Conservation (phyloP, 805 yeast species). For the Isabelozyma gotoi region DNA sequence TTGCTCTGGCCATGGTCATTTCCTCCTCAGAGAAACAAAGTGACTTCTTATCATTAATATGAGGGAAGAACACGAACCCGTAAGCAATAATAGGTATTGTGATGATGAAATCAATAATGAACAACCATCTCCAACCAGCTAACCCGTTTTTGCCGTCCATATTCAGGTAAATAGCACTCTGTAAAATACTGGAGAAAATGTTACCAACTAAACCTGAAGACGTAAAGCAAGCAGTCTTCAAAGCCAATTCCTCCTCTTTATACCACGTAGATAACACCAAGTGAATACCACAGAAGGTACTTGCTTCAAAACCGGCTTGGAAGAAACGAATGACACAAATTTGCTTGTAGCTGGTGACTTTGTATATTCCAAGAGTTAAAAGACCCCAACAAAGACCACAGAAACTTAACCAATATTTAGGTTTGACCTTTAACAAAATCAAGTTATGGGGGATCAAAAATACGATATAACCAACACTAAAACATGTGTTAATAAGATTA, state of each 20-base stretch:
- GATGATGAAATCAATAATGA: conserved; percentile 58
- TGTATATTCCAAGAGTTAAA: conserved; percentile 51
- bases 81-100: conserved; percentile 58
- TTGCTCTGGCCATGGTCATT: conserved; percentile 25
- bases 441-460: conserved; percentile 64
- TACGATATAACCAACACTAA: conserved; percentile 60
- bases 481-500: conserved; percentile 53
- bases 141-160: conserved; percentile 49
- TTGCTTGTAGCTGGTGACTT: conserved; percentile 46
- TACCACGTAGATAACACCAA: conserved; percentile 55
- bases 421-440: conserved; percentile 50
- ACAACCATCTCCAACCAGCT: conserved; percentile 71
- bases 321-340: conserved; percentile 59
- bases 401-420: conserved; percentile 55
- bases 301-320: conserved; percentile 59
- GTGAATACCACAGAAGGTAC: conserved; percentile 57
- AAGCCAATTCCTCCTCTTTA: conserved; percentile 47
- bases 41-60: conserved; percentile 46
- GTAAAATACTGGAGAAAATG: conserved; percentile 57
- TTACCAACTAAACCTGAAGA: conserved; percentile 55
- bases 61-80: conserved; percentile 61
- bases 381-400: conserved; percentile 59
- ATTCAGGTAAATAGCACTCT: conserved; percentile 49
- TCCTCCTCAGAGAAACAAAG: conserved; percentile 26
- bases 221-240: conserved; percentile 54